Percentiles rank a stretch among this genome's conserved stretches.
Evolutionary conservation across 2,329 filamentous ascomycete genomes (phyloP).

Genomic region (Setomelanomma holmii): DNA sequence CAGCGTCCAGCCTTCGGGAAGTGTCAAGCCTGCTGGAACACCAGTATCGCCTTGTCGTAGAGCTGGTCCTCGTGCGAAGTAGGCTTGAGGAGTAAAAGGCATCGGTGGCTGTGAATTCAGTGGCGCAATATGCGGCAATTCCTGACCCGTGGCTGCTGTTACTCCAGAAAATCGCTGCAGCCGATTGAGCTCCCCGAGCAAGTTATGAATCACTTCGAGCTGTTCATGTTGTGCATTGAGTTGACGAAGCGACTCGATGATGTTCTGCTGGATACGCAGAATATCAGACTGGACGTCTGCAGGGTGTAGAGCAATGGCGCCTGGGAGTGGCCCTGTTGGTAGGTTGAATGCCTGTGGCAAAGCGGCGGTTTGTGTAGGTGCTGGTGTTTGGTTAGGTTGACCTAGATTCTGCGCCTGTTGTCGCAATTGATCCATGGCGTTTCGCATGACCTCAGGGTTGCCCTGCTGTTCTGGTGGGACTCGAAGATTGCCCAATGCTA

Average conservation of each 20-base stretch:
- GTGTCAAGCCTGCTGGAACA: conserved; percentile 43
- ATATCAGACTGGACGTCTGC: conserved; percentile 46
- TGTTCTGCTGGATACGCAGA: conserved; percentile 46
- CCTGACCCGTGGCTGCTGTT: conserved; percentile 28
- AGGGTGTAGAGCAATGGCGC: conserved; percentile 35
- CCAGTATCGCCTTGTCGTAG: conserved; percentile 44
- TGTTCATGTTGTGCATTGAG: conserved; percentile 44
- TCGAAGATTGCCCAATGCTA: conserved; percentile 45
- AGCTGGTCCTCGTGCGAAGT: conserved; percentile 39
- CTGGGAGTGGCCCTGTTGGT: conserved; percentile 22
- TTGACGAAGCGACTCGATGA: conserved; percentile 44
- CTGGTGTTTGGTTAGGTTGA: conserved; percentile 22
- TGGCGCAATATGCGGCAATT: conserved; percentile 33
- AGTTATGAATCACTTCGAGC: conserved; percentile 40
- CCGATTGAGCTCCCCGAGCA: conserved; percentile 42
- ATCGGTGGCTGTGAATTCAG: conserved; percentile 26
- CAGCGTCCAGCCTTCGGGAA: conserved; percentile 49
- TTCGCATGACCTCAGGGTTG: conserved; percentile 30
- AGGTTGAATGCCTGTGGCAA: conserved; percentile 13
- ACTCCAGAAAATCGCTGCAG: conserved; percentile 40
- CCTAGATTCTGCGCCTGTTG: conserved; percentile 31
- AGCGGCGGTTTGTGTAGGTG: conserved; percentile 13
- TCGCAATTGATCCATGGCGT: conserved; percentile 33
- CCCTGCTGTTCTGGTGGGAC: conserved; percentile 35
- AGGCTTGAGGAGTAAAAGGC: conserved; percentile 39